Base-by-base conservation (phyloP, 345 rosid genomes). In the Murraya koenigii region DNA sequence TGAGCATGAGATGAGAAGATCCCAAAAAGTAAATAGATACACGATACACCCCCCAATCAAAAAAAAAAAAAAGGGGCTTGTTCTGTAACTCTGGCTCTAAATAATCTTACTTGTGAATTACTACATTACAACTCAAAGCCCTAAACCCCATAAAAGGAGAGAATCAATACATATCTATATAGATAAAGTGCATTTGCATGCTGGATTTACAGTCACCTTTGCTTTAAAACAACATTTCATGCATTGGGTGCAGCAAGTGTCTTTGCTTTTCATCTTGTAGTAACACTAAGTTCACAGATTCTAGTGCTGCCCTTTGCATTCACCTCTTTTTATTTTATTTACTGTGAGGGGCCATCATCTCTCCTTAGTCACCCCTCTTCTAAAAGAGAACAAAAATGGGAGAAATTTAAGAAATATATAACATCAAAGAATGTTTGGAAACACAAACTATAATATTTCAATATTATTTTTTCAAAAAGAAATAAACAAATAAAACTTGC, bases 1-100 rank as follows among this genome's bases (percentile, higher is more conserved):
- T 30, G 36, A 30, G 56, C 9, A 59, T 61, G 66, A 71, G 70
- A 75, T 82, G 79, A 83, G 87, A 79, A 85, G 88, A 90, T 90
- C 91, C 91, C 90, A 82, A 84, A 86, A 88, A 82, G 81, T 52
- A 81, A 76, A 68, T n/a, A n/a, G n/a, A n/a, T n/a, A n/a, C n/a
- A n/a, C n/a, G n/a, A n/a, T n/a, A n/a, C n/a, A n/a, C n/a, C n/a
- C n/a, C n/a, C n/a, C n/a, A n/a, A n/a, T n/a, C n/a, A n/a, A n/a
- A n/a, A n/a, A n/a, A n/a, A n/a, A n/a, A n/a, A n/a, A n/a, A n/a
- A n/a, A n/a, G n/a, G n/a, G n/a, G n/a, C n/a, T n/a, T n/a, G n/a
- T n/a, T n/a, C n/a, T n/a, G n/a, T n/a, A n/a, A n/a, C n/a, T n/a
- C n/a, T n/a, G n/a, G 47, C 41, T 64, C 60, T 70, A 23, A 44